Conservation (phyloP, 495 filamentous ascomycete genomes). For the Chlorociboria aeruginascens region DNA sequence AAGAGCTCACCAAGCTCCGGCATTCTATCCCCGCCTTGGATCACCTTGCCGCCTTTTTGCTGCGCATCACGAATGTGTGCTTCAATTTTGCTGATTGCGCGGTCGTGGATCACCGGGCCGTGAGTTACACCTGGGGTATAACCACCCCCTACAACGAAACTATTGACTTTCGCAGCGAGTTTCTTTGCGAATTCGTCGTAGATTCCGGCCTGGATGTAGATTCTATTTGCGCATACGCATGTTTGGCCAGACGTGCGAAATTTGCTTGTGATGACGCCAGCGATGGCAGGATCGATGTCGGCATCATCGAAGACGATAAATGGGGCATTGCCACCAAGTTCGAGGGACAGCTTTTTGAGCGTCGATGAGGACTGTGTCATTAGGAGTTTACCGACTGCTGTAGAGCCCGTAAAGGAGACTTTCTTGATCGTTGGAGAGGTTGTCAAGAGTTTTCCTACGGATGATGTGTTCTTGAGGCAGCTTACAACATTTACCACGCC, state of each 20-base stretch:
- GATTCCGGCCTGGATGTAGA: constrained; percentile 70
- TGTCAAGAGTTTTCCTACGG: constrained; percentile 59
- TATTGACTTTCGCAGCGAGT: constrained; percentile 62
- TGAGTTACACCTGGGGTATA: constrained; percentile 62
- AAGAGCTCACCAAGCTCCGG: constrained; percentile 61
- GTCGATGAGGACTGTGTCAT: constrained; percentile 74
- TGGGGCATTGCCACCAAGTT: constrained; percentile 82
- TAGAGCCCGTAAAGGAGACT: constrained; percentile 83
- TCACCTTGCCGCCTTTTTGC: constrained; percentile 58
- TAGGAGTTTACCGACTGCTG: constrained; percentile 70
- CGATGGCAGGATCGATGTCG: constrained; percentile 64
- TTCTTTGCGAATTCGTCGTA: constrained; percentile 64
- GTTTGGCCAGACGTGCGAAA: constrained; percentile 85
- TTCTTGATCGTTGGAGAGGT: constrained; percentile 72
- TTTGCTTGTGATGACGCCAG: constrained; percentile 64
- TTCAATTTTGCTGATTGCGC: constrained; percentile 64
- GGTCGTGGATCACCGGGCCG: constrained; percentile 71
- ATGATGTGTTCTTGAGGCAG: constrained; percentile 55
- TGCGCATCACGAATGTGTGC: constrained; percentile 67
- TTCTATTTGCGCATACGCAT: constrained; percentile 80
- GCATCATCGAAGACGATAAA: constrained; percentile 93
- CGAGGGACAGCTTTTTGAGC: constrained; percentile 77
- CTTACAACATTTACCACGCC: constrained; percentile 81
- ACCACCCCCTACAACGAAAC: constrained; percentile 66
- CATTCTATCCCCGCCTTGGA: constrained; percentile 57